These are phyloP conservation scores for Fusarium pseudocircinatum DNA, from an alignment of 2,329 filamentous ascomycete genomes.

Conservation along the genomic window DNA sequence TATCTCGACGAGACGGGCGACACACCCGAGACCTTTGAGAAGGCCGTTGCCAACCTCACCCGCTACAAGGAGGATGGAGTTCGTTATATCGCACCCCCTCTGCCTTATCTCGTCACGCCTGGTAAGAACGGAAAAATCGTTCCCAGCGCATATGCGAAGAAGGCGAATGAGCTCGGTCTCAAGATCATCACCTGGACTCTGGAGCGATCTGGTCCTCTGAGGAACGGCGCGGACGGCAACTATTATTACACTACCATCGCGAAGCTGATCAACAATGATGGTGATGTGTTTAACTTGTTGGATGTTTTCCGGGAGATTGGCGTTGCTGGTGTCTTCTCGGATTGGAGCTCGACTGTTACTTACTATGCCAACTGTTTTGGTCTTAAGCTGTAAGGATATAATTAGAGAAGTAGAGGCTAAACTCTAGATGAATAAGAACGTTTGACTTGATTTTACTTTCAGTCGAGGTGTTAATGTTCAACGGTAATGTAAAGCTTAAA, in stretches of 20 bases:
- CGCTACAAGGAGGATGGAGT: conserved; percentile 67
- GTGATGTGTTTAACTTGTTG: conserved; percentile 72
- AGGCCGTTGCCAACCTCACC: conserved; percentile 66
- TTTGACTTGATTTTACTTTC: not conserved
- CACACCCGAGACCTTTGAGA: conserved; percentile 58
- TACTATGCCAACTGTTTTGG: conserved; percentile 78
- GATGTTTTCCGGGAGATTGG: conserved; percentile 72
- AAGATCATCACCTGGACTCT: conserved; percentile 75
- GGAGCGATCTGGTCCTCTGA: conserved; percentile 71
- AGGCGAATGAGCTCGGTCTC: conserved; percentile 68
- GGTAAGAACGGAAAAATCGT: conserved; percentile 64
- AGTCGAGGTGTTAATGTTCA: not conserved
- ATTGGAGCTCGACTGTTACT: conserved; percentile 75
- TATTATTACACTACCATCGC: conserved; percentile 68
- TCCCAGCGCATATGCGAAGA: conserved; percentile 69
- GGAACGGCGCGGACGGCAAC: conserved; percentile 56
- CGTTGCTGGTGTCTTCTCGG: conserved; percentile 70
- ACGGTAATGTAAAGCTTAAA: not conserved
- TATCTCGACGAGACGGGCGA: conserved; percentile 72
- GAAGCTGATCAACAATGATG: conserved; percentile 67
- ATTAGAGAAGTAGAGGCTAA: not conserved
- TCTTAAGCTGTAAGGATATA: conserved; percentile 23
- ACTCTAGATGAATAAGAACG: not conserved
- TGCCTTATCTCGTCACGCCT: conserved; percentile 67
- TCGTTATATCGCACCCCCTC: conserved; percentile 69